Evolutionary conservation across 345 rosid species (phyloP), one percentile per base, ranked within the genome.

Genomic region (Eutrema japonicum): DNA sequence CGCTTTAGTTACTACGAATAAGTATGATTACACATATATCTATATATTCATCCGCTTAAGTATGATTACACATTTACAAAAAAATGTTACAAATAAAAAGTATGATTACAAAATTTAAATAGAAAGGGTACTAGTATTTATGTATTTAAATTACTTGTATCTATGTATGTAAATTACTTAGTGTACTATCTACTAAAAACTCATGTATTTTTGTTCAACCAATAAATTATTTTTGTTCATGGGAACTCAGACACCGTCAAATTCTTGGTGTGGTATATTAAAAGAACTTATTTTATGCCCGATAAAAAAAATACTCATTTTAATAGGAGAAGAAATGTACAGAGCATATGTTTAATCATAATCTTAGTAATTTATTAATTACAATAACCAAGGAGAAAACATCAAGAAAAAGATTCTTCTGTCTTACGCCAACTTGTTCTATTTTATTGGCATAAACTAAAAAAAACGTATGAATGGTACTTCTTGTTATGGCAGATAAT

Each of bases 371-470:
- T 69, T 69, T 61, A 76, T 69, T 61, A 47, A 38, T 76, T 76
- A 76, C 79, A 54, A 69, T 69, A 76, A 50, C 79, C 75, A 76
- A 76, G 79, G 42, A 69, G 79, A 76, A 76, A 69, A 75, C 79
- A 76, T 76, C 79, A 76, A 75, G 75, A 64, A 69, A 75, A 76
- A 76, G 79, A 76, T 76, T 75, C 79, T 64, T 69, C 70, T 62
- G 75, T 62, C 79, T 76, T 75, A 62, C 70, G 53, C 66, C 79
- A 69, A 69, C 79, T 69, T 76, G 75, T 62, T 53, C 45, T 76
- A 62, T 62, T 62, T 54, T 53, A 69, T 46, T 62, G 35, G 32
- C 65, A 62, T 62, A 69, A 68, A 62, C 70, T 74, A 66, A 57
- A 64, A 55, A 70, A 43, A 41, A 74, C 33, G 47, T 27, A 26